These are phyloP conservation scores for Dimocarpus longan DNA, from an alignment of 345 rosid genomes.

Conservation along the genomic window DNA sequence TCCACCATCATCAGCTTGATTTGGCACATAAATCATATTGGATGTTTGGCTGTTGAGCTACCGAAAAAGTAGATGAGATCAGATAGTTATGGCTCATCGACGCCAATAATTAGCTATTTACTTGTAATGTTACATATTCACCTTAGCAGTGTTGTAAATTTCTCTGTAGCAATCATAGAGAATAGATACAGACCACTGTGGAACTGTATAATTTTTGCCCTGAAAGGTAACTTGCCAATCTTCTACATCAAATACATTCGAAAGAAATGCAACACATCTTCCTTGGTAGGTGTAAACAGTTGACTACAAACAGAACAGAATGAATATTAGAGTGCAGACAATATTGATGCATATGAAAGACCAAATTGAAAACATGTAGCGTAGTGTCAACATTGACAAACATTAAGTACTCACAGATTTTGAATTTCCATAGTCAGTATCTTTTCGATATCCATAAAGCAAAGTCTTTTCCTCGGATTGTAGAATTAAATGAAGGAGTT, in stretches of 20 bases:
- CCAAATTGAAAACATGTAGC: not conserved
- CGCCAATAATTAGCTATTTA: not conserved
- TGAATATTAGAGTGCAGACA: not conserved
- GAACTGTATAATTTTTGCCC: slow-evolving; percentile 15
- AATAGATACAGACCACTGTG: slow-evolving; percentile 43
- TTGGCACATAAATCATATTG: slow-evolving; percentile 21
- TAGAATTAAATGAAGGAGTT: slow-evolving; percentile 20
- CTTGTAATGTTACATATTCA: not conserved
- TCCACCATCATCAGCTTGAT: slow-evolving; percentile 23
- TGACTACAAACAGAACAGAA: slow-evolving; percentile 23
- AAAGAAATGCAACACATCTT: slow-evolving; percentile 36
- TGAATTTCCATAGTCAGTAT: slow-evolving; percentile 17
- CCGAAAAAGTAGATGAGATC: not conserved
- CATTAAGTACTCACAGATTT: slow-evolving; percentile 17
- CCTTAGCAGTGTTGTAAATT: slow-evolving; percentile 51
- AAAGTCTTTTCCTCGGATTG: slow-evolving; percentile 11
- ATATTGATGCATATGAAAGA: not conserved
- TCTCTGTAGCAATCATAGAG: slow-evolving; percentile 44
- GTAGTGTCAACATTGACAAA: too few species aligned
- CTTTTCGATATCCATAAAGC: slow-evolving; percentile 4
- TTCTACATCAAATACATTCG: not conserved
- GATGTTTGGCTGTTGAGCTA: slow-evolving; percentile 43
- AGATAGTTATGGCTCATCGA: not conserved
- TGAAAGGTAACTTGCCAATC: slow-evolving; percentile 29
- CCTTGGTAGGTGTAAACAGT: slow-evolving; percentile 30